Evolutionary conservation across 805 yeast genomes (phyloP).

Genomic region (Brettanomyces custersianus): DNA sequence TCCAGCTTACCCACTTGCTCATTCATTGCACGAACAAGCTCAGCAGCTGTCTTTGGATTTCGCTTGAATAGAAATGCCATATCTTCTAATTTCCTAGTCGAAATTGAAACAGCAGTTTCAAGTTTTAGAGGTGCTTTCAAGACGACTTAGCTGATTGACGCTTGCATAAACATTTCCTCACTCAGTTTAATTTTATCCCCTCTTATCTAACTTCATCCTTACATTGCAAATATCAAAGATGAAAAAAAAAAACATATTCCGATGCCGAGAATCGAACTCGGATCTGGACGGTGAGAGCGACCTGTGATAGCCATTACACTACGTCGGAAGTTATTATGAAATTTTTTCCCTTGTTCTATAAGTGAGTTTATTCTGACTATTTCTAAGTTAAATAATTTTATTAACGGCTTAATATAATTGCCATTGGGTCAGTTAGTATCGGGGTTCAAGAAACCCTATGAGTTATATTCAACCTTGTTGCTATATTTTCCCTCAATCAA

Average conservation of each 20-base stretch:
- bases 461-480: too few species aligned
- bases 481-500: too few species aligned
- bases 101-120: neutral
- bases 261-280: constrained; percentile 6
- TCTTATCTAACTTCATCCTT: neutral
- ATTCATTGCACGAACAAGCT: constrained; percentile 63
- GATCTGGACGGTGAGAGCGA: constrained; percentile 5
- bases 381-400: too few species aligned
- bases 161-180: neutral
- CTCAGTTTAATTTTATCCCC: neutral
- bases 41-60: constrained; percentile 84
- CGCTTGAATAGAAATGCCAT: constrained; percentile 92
- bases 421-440: too few species aligned
- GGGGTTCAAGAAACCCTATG: too few species aligned
- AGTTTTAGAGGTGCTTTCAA: neutral
- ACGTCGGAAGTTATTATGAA: too few species aligned
- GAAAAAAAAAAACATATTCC: neutral
- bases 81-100: neutral
- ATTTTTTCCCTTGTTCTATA: neutral
- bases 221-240: neutral
- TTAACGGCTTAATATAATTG: too few species aligned
- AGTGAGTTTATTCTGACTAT: too few species aligned
- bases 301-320: constrained; percentile 5
- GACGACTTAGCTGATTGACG: neutral
- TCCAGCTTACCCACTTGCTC: constrained; percentile 67